Percentiles rank a stretch among this genome's conserved stretches.
Conservation (phyloP, 768 basidiomycete genomes). For the Auricularia heimuer region DNA sequence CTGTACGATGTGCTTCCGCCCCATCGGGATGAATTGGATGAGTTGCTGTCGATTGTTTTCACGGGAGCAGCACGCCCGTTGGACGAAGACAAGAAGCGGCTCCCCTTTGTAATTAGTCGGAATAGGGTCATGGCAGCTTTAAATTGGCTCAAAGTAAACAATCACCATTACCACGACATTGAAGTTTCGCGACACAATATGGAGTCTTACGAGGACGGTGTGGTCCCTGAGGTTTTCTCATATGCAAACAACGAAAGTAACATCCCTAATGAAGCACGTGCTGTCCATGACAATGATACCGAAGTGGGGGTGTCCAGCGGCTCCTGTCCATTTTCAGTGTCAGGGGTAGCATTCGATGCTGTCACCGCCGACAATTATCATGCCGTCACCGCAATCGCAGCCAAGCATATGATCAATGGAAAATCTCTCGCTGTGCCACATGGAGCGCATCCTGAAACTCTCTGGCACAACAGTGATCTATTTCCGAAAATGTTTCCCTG, state of each 20-base stretch:
- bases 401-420: neutral
- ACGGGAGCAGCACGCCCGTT: conserved; percentile 20
- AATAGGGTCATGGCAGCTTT: conserved; percentile 18
- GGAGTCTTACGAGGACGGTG: neutral
- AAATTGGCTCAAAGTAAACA: conserved; percentile 27
- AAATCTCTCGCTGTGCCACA: neutral
- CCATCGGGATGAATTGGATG: conserved; percentile 20
- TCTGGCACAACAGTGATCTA: neutral
- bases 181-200: conserved; percentile 18
- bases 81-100: conserved; percentile 19
- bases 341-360: conserved; percentile 7
- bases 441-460: neutral
- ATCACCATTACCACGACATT: conserved; percentile 23
- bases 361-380: neutral
- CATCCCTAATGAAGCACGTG: conserved; percentile 16
- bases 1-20: neutral
- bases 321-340: conserved; percentile 14
- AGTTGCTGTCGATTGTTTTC: conserved; percentile 24
- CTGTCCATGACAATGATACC: conserved; percentile 18
- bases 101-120: conserved; percentile 16
- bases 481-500: neutral
- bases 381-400: neutral
- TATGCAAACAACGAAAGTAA: conserved; percentile 10
- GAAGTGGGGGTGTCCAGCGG: conserved; percentile 11
- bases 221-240: conserved; percentile 16